Evolutionary conservation across 2,329 filamentous ascomycete species (phyloP), one percentile per base, ranked within the genome.

Genomic region (Penicillium sp.): DNA sequence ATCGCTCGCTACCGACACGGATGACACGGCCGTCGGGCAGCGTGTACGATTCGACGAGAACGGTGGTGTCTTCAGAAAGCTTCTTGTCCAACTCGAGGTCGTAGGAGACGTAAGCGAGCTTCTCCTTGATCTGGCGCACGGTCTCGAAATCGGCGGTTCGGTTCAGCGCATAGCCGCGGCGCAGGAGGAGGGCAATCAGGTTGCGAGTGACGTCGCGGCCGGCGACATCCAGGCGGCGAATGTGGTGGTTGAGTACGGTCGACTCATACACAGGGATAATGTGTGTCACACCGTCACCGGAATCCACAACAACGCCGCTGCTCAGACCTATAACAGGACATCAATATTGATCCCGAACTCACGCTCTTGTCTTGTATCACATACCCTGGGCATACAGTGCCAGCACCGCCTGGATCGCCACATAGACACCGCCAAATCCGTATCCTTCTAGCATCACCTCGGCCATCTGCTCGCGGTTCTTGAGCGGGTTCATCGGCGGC

Each of bases 401-500:
- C 68, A 99, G 79, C 63, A 99, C 94, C 53, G 94, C 94, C 78
- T 99, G 94, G 66, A 97, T 97, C 59, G 94, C 94, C 60, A 99
- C 94, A 72, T 97, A 97, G 58, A 99, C 93, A 56, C 94, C 94
- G 47, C 92, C 93, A 72, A 99, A 99, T 65, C 87, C 87, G 78
- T 97, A 99, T 60, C 91, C 87, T 75, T 99, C 94, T 76, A 99
- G 96, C 94, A 99, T 99, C 78, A 97, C 92, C 79, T 99, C 91
- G 74, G 88, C 91, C 94, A 99, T 99, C 78, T 95, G 88, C 79
- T 97, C 92, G 62, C 94, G 86, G 80, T 99, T 99, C 83, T 88
- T 92, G 60, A 97, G 83, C 46, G 94, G 94, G 78, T 99, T 97
- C 89, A 97, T 94, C 16, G 94, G 94, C 36, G 94, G 93, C 78